phyloP scores from a whole-genome alignment of 768 basidiomycete species.

The Harrya chromipes region DNA sequence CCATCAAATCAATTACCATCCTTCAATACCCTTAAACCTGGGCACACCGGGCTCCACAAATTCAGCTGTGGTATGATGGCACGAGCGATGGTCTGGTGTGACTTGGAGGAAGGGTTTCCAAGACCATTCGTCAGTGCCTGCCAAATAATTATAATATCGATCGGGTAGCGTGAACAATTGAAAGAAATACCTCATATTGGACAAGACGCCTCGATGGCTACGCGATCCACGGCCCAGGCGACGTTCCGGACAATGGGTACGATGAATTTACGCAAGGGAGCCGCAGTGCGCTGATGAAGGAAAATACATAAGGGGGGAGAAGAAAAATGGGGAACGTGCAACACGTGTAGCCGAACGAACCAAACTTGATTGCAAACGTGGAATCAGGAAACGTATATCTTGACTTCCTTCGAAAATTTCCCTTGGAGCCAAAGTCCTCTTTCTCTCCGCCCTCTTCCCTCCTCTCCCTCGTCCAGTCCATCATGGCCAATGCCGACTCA shows the following conservation, averaged over 20 bases:
- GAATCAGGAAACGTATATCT: constrained; percentile 33
- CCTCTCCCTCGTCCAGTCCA: constrained; percentile 16
- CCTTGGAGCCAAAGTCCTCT: constrained; percentile 28
- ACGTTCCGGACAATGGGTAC: constrained; percentile 12
- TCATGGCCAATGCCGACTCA: constrained; percentile 26
- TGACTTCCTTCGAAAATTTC: constrained; percentile 37
- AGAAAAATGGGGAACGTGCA: constrained; percentile 28
- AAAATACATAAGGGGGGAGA: constrained; percentile 15
- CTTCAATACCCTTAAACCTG: constrained; percentile 21
- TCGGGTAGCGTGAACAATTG: not conserved
- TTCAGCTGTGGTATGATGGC: not conserved
- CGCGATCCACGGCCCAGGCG: not conserved
- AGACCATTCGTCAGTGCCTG: not conserved
- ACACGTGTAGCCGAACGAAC: constrained; percentile 34
- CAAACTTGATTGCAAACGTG: constrained; percentile 24
- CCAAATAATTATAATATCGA: constrained; percentile 8
- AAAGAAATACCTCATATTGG: constrained; percentile 1
- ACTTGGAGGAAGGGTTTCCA: too few relatives aligned
- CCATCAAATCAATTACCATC: constrained; percentile 8
- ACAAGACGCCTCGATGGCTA: constrained; percentile 5
- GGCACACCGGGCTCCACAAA: constrained; percentile 9
- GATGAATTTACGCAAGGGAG: constrained; percentile 29
- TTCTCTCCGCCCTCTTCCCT: constrained; percentile 30
- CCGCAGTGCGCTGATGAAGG: constrained; percentile 10
- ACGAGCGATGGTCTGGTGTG: not conserved